phyloP scores from a whole-genome alignment of 2,329 filamentous ascomycete genomes.

The Rutstroemia sp. region DNA sequence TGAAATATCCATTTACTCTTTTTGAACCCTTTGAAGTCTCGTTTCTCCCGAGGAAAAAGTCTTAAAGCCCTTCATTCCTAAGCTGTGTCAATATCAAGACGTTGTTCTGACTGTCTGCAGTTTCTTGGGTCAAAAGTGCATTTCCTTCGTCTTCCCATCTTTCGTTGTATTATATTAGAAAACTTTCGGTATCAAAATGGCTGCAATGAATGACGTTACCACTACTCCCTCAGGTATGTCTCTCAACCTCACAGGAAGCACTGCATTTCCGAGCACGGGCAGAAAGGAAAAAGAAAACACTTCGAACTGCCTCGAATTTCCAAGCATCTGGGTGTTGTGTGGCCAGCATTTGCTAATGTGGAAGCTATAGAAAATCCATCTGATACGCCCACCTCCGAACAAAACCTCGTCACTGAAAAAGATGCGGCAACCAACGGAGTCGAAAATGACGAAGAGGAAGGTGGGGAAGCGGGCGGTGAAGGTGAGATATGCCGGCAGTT shows the following conservation, averaged over 20 bases:
- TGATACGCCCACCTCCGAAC: constrained; percentile 11
- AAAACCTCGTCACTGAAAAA: constrained; percentile 6
- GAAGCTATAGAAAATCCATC: neutral
- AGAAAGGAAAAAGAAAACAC: neutral
- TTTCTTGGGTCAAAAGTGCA: constrained; percentile 9
- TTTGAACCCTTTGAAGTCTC: neutral
- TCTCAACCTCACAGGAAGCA: no score
- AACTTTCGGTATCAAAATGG: constrained; percentile 19
- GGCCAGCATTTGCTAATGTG: neutral
- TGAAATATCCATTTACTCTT: neutral
- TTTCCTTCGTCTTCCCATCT: neutral
- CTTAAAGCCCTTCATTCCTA: neutral
- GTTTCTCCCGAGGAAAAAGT: neutral
- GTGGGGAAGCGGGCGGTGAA: constrained; percentile 24
- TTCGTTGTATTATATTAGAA: constrained; percentile 1
- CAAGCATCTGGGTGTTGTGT: neutral
- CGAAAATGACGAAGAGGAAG: constrained; percentile 21
- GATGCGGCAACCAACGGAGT: constrained; percentile 15
- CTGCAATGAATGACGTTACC: constrained; percentile 24
- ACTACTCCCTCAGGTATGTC: constrained; percentile 22
- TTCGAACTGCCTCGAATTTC: neutral
- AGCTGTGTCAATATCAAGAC: neutral
- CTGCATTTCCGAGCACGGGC: no score
- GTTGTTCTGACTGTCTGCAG: constrained; percentile 1
- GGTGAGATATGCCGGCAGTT: constrained; percentile 19